Conservation (phyloP, 805 yeast genomes). For the Starmerella apicola region DNA sequence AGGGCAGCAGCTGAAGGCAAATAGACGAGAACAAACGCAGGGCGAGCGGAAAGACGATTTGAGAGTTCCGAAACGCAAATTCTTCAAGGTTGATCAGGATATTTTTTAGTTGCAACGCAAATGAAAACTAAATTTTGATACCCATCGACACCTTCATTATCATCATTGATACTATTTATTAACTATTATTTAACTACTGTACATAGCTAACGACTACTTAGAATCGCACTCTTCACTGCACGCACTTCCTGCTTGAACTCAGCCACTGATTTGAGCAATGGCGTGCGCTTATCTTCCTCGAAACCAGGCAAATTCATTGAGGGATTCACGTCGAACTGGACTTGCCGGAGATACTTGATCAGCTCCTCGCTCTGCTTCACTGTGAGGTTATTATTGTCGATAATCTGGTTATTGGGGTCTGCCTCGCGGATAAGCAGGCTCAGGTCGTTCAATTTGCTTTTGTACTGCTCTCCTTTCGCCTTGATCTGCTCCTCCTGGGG, state of each 20-base stretch:
- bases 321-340: constrained; percentile 12
- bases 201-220: too few relatives aligned
- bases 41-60: neutral
- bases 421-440: neutral
- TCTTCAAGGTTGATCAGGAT: constrained; percentile 6
- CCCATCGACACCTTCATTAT: neutral
- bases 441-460: constrained; percentile 2
- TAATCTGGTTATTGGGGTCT: constrained; percentile 5
- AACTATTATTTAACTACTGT: too few relatives aligned
- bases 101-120: constrained; percentile 5
- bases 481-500: neutral
- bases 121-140: too few relatives aligned
- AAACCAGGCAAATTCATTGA: neutral
- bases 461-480: neutral
- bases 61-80: neutral
- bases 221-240: constrained; percentile 10
- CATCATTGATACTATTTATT: neutral
- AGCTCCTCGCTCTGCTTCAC: constrained; percentile 13
- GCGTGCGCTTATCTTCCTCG: neutral
- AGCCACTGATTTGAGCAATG: constrained; percentile 3
- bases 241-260: constrained; percentile 14
- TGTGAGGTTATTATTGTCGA: constrained; percentile 2
- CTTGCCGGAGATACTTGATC: constrained; percentile 6
- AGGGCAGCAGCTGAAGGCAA: constrained; percentile 29
- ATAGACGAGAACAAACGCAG: neutral